Conservation (phyloP, 78 protist genomes). For the Blattamonas nauphoetae region DNA sequence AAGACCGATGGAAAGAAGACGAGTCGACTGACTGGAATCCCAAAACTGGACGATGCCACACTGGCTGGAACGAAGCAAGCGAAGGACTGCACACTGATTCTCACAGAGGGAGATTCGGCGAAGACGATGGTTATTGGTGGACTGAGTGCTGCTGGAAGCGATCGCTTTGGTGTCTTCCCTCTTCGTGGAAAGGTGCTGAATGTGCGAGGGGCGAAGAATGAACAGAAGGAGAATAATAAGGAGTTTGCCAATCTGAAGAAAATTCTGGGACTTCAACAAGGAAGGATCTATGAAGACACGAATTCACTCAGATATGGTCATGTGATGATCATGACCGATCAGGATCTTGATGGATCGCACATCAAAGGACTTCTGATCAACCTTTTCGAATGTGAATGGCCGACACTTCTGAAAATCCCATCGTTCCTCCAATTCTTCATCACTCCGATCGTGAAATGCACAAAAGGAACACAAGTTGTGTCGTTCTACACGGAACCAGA, state of each 20-base stretch:
- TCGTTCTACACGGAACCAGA: slow-evolving; percentile 88
- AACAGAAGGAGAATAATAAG: slow-evolving; percentile 5
- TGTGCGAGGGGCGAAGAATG: slow-evolving; percentile 80
- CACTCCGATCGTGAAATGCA: slow-evolving; percentile 91
- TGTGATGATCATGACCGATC: slow-evolving; percentile 98
- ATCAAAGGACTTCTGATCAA: slow-evolving; percentile 98
- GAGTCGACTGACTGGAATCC: slow-evolving; percentile 17
- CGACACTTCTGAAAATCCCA: slow-evolving; percentile 61
- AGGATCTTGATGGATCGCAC: slow-evolving; percentile 99
- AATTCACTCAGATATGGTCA: slow-evolving; percentile 84
- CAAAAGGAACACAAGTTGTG: neutral
- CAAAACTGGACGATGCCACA: slow-evolving; percentile 92
- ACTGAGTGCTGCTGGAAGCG: slow-evolving; percentile 42
- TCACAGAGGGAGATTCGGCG: slow-evolving; percentile 97
- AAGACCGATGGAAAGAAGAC: slow-evolving; percentile 2
- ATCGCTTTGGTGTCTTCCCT: slow-evolving; percentile 96
- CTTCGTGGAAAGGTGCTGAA: slow-evolving; percentile 93
- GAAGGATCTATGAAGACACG: neutral
- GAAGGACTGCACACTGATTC: slow-evolving; percentile 85
- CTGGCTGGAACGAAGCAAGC: slow-evolving; percentile 73
- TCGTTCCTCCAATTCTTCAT: slow-evolving; percentile 87
- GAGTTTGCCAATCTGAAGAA: neutral
- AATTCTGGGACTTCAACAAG: slow-evolving; percentile 38
- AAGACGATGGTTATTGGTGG: slow-evolving; percentile 36
- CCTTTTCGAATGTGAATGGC: slow-evolving; percentile 91